Conservation (phyloP, 1,284 basidiomycete species). For the Cutaneotrichosporon sp. region DNA sequence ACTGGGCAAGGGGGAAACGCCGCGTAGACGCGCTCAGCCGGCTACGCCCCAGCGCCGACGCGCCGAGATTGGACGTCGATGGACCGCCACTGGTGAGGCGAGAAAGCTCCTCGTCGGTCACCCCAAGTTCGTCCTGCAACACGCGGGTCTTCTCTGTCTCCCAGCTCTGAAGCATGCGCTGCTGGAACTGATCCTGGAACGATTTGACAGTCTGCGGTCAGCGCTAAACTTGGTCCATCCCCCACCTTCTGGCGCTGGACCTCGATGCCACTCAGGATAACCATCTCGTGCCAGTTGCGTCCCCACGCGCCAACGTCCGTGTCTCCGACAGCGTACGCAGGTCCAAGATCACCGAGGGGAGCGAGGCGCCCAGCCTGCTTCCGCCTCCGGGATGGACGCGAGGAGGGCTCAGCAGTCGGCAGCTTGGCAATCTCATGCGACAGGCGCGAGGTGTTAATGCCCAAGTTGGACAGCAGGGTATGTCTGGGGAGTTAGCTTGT, state of each 20-base stretch:
- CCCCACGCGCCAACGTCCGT: conserved; percentile 42
- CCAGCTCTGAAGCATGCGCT: conserved; percentile 41
- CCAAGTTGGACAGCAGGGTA: conserved; percentile 42
- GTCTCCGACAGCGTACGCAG: conserved; percentile 30
- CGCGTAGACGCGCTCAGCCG: conserved; percentile 32
- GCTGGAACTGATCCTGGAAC: conserved; percentile 44
- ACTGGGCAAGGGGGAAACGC: conserved; percentile 38
- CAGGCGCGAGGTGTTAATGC: conserved; percentile 43
- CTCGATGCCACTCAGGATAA: conserved; percentile 45
- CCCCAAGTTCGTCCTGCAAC: conserved; percentile 45
- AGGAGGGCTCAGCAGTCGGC: conserved; percentile 15
- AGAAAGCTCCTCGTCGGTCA: conserved; percentile 43
- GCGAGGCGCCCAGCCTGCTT: conserved; percentile 15
- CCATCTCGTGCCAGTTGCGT: conserved; percentile 47
- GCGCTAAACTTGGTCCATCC: neutral
- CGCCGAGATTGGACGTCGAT: conserved; percentile 7
- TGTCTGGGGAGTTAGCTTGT: conserved; percentile 17
- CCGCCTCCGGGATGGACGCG: conserved; percentile 21
- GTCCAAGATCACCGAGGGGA: conserved; percentile 28
- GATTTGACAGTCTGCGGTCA: conserved; percentile 36
- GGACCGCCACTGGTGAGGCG: conserved; percentile 15
- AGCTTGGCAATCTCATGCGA: conserved; percentile 40
- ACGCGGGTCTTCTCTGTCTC: conserved; percentile 41
- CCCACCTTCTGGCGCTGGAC: conserved; percentile 40
- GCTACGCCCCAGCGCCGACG: conserved; percentile 28